Conservation (phyloP, 495 filamentous ascomycete genomes). For the Neurospora hispaniola region DNA sequence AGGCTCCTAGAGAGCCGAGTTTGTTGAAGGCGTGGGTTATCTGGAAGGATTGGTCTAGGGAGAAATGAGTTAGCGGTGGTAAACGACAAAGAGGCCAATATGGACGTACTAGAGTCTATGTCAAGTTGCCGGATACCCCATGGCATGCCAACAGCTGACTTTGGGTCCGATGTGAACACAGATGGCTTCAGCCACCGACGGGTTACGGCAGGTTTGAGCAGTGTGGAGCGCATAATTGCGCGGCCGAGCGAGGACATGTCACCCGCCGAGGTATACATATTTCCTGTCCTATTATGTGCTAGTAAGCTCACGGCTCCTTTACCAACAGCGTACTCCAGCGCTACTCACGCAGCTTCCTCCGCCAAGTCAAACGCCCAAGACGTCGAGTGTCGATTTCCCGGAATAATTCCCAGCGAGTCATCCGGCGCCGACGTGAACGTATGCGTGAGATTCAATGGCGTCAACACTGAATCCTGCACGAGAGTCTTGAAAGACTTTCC, state of each 20-base stretch:
- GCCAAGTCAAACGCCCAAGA: conserved; percentile 24
- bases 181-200: conserved; percentile 47
- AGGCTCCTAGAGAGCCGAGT: conserved; percentile 37
- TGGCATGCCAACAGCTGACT: conserved; percentile 39
- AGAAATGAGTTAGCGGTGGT: not conserved
- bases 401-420: conserved; percentile 26
- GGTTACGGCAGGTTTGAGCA: conserved; percentile 37
- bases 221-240: conserved; percentile 40
- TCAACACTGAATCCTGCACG: conserved; percentile 28
- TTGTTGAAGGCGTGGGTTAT: conserved; percentile 43
- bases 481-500: conserved; percentile 25
- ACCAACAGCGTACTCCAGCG: not conserved
- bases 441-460: conserved; percentile 33
- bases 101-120: not conserved
- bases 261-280: conserved; percentile 40
- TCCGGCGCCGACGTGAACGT: conserved; percentile 25
- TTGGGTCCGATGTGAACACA: conserved; percentile 36
- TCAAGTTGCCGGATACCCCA: conserved; percentile 43
- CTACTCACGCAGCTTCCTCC: conserved; percentile 27
- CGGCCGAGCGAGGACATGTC: conserved; percentile 42
- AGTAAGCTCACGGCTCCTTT: conserved; percentile 1
- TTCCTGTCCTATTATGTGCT: conserved; percentile 34
- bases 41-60: conserved; percentile 21
- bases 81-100: too few species aligned
- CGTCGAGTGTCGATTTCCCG: conserved; percentile 18